phyloP scores from a whole-genome alignment of 2,329 filamentous ascomycete species.

The Rhytidhysteron rufulum region DNA sequence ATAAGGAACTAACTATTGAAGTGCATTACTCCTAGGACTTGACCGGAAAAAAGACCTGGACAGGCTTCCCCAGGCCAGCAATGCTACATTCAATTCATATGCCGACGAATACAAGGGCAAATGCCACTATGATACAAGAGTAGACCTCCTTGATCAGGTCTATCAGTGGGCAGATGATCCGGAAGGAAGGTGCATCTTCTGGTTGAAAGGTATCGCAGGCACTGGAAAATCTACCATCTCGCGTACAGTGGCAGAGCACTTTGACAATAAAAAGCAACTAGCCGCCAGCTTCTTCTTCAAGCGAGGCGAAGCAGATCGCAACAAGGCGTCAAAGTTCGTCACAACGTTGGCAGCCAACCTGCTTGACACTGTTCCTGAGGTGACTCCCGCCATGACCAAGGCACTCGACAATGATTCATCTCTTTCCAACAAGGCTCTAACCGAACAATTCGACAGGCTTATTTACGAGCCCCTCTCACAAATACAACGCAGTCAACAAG shows the following conservation, averaged over 20 bases:
- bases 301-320: slow-evolving; percentile 10
- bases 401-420: slow-evolving; percentile 1
- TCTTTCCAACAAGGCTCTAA: not conserved
- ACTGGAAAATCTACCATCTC: too few species aligned
- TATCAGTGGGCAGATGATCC: slow-evolving; percentile 7
- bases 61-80: not conserved
- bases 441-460: slow-evolving; percentile 5
- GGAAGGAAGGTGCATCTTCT: slow-evolving; percentile 13
- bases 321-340: slow-evolving; percentile 9
- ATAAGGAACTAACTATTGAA: not conserved
- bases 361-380: not conserved
- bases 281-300: slow-evolving; percentile 10
- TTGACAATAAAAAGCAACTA: slow-evolving; percentile 3
- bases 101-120: not conserved
- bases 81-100: not conserved
- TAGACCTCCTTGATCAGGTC: slow-evolving; percentile 11
- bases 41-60: slow-evolving; percentile 5
- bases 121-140: slow-evolving; percentile 12
- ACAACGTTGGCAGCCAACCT: slow-evolving; percentile 4
- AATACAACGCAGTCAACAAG: not conserved
- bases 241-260: slow-evolving; percentile 17
- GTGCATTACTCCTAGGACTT: slow-evolving; percentile 1
- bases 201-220: slow-evolving; percentile 20
- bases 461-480: slow-evolving; percentile 1
- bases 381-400: slow-evolving; percentile 1